Percentiles rank a stretch among this genome's conserved stretches.
Conservation (phyloP, 2,329 filamentous ascomycete species). For the Torrubiella hemipterigena region DNA sequence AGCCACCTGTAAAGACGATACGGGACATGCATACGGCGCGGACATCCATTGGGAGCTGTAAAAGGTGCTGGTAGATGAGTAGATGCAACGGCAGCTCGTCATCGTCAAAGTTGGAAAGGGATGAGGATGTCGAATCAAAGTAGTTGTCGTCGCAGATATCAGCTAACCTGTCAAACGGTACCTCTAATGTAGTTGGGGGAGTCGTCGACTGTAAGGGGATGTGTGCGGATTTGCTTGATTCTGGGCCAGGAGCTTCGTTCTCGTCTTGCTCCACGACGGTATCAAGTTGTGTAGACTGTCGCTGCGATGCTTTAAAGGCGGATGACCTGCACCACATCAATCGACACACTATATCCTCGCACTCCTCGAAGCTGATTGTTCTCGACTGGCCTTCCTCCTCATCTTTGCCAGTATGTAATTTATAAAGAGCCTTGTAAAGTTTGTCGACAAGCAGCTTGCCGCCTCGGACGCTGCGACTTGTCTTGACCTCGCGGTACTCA, state of each 20-base stretch:
- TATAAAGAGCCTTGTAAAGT: conserved; percentile 50
- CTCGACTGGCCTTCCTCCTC: conserved; percentile 17
- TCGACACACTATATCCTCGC: conserved; percentile 65
- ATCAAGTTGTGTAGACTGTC: conserved; percentile 24
- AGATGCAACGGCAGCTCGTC: conserved; percentile 70
- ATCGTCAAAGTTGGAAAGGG: conserved; percentile 59
- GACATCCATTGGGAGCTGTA: conserved; percentile 69
- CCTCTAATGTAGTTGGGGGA: conserved; percentile 41
- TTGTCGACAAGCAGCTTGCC: conserved; percentile 60
- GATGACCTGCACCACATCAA: conserved; percentile 60
- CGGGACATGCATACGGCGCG: conserved; percentile 79
- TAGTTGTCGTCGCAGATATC: conserved; percentile 66
- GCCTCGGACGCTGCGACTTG: conserved; percentile 59
- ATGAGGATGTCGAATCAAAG: conserved; percentile 46
- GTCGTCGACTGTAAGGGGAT: conserved; percentile 34
- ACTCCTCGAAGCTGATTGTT: conserved; percentile 59
- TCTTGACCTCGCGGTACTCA: conserved; percentile 74
- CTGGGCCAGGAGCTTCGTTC: conserved; percentile 21
- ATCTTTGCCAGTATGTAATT: conserved; percentile 15
- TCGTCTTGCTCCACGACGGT: conserved; percentile 50
- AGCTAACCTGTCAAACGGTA: conserved; percentile 60
- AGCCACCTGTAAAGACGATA: conserved; percentile 76
- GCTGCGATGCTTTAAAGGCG: conserved; percentile 17
- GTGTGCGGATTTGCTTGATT: conserved; percentile 12
- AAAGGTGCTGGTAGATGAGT: conserved; percentile 64